Conservation (phyloP, 2,329 filamentous ascomycete genomes). For the Monascus ruber region DNA sequence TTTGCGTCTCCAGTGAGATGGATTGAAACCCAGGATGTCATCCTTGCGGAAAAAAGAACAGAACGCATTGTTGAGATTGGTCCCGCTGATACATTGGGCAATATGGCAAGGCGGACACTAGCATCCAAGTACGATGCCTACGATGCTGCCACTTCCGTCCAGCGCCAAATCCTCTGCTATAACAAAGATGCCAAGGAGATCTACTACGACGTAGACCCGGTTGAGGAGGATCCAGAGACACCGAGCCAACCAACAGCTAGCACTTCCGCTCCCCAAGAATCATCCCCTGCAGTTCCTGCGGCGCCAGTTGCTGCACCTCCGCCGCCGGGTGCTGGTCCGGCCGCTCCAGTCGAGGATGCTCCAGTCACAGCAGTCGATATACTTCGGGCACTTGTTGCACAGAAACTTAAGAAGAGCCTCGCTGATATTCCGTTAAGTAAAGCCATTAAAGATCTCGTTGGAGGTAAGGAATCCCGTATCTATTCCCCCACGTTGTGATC, state of each 20-base stretch:
- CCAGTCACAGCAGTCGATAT: conserved; percentile 85
- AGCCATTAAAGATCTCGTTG: conserved; percentile 96
- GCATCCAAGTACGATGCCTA: conserved; percentile 98
- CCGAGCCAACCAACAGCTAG: conserved; percentile 24
- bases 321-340: conserved; percentile 66
- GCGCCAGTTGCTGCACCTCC: conserved; percentile 47
- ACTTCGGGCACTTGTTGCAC: conserved; percentile 76
- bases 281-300: conserved; percentile 42
- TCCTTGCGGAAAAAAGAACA: conserved; percentile 87
- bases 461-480: conserved; percentile 52
- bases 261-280: conserved; percentile 28
- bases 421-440: conserved; percentile 84
- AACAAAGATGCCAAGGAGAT: conserved; percentile 99
- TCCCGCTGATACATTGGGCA: conserved; percentile 89
- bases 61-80: conserved; percentile 97
- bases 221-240: conserved; percentile 74
- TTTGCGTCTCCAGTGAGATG: conserved; percentile 98
- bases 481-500: too few relatives aligned
- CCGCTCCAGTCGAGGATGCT: conserved; percentile 71
- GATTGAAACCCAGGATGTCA: conserved; percentile 99
- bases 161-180: conserved; percentile 96
- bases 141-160: conserved; percentile 90
- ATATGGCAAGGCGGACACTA: conserved; percentile 92
- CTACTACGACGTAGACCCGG: conserved; percentile 94
- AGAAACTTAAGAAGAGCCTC: conserved; percentile 93